A percentile compares a stretch with the other conserved stretches of the same genome.
phyloP scores from a whole-genome alignment of 116 monocot species.

The Iris pallida region DNA sequence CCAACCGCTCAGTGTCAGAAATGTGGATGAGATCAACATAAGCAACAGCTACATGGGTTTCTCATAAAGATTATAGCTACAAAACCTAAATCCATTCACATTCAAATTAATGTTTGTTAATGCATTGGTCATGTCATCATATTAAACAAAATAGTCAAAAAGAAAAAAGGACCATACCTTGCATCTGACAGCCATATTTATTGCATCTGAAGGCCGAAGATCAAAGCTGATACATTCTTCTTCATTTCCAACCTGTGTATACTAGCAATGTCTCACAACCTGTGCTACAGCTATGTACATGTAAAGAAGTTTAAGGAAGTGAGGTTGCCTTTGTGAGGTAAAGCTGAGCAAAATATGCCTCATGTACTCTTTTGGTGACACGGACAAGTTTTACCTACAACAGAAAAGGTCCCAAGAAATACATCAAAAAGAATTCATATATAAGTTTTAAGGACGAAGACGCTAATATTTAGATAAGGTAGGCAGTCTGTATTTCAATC shows the following conservation, averaged over 20 bases:
- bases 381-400: slow-evolving; percentile 66
- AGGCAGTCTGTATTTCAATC: no score
- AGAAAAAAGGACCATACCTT: slow-evolving; percentile 39
- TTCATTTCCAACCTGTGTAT: slow-evolving; percentile 63
- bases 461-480: no score
- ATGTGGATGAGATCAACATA: no score
- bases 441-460: no score
- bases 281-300: not conserved
- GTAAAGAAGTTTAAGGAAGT: slow-evolving; percentile 9
- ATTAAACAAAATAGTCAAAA: not conserved
- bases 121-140: not conserved
- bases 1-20: no score
- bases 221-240: slow-evolving; percentile 60
- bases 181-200: slow-evolving; percentile 88
- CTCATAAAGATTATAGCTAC: no score
- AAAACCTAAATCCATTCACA: no score
- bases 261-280: not conserved
- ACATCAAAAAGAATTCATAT: not conserved
- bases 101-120: not conserved
- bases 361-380: slow-evolving; percentile 74
- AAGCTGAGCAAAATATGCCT: slow-evolving; percentile 78
- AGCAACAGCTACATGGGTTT: no score
- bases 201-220: slow-evolving; percentile 94
- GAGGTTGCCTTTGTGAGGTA: slow-evolving; percentile 74
- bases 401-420: not conserved